Percentiles rank a stretch among this genome's conserved stretches.
These are phyloP conservation scores for Leucosporidium creatinivorum DNA, from an alignment of 768 basidiomycete genomes.

Conservation along the genomic window DNA sequence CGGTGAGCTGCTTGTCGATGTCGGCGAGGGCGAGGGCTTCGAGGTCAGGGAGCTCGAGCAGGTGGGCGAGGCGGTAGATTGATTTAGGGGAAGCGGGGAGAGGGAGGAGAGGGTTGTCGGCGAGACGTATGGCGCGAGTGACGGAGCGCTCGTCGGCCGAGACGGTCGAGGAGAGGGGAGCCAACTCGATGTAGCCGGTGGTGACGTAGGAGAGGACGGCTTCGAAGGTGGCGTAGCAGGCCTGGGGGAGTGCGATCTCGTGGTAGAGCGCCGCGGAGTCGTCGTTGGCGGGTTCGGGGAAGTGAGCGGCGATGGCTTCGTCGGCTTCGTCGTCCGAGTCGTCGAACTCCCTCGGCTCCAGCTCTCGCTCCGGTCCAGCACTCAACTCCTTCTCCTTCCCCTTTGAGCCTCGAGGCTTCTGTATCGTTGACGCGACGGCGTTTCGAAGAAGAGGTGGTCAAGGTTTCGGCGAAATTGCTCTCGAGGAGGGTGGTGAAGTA, in stretches of 20 bases:
- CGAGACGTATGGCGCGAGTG: neutral
- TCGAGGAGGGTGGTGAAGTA: constrained; percentile 9
- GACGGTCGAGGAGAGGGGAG: constrained; percentile 1
- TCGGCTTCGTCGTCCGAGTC: constrained; percentile 21
- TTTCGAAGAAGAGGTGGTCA: neutral
- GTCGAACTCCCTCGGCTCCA: neutral
- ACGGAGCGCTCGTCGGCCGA: neutral
- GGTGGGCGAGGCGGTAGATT: constrained; percentile 20
- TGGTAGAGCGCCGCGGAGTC: neutral
- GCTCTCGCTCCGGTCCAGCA: neutral
- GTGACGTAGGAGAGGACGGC: constrained; percentile 9
- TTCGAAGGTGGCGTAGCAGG: constrained; percentile 7
- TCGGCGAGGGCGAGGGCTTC: neutral
- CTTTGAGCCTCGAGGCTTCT: neutral
- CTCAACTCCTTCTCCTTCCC: neutral
- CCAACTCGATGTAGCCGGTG: constrained; percentile 4
- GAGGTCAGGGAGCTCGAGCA: constrained; percentile 9
- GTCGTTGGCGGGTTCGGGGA: neutral
- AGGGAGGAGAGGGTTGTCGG: neutral
- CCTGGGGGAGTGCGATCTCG: neutral
- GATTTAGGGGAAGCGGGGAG: constrained; percentile 14
- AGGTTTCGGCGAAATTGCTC: neutral
- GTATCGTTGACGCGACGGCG: neutral
- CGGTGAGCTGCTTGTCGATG: constrained; percentile 5
- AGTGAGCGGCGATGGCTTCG: neutral